phyloP scores from a whole-genome alignment of 805 yeast genomes.

The Yarrowia sp. region DNA sequence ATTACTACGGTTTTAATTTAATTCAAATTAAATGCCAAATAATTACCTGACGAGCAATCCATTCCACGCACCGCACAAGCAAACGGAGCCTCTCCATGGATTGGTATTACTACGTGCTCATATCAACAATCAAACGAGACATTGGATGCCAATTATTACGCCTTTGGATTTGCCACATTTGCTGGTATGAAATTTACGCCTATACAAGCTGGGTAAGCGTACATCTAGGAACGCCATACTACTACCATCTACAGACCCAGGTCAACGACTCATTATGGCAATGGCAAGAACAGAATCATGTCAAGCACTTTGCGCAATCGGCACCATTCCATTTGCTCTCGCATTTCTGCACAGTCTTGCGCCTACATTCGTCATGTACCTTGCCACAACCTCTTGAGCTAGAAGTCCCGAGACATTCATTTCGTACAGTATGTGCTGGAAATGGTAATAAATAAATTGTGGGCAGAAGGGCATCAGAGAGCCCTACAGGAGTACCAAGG shows the following conservation, averaged over 20 bases:
- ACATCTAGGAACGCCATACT: not conserved
- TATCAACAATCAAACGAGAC: not conserved
- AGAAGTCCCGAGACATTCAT: not conserved
- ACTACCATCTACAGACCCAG: too few relatives aligned
- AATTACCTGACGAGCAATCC: too few relatives aligned
- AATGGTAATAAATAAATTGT: not conserved
- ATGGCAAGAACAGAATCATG: too few relatives aligned
- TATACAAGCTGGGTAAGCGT: not conserved
- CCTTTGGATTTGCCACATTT: not conserved
- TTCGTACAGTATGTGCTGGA: too few relatives aligned
- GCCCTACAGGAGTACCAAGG: too few relatives aligned
- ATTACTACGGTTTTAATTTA: not conserved
- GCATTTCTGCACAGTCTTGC: not conserved
- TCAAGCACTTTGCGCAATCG: too few relatives aligned
- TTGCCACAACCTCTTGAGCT: not conserved
- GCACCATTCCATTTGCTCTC: too few relatives aligned
- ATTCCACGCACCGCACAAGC: not conserved
- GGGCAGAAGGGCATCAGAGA: too few relatives aligned
- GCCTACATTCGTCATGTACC: not conserved
- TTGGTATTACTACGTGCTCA: too few relatives aligned
- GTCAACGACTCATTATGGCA: too few relatives aligned
- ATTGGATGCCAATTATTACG: not conserved
- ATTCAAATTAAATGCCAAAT: too few relatives aligned
- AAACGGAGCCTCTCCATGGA: not conserved
- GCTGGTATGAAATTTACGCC: not conserved